Percentiles rank a stretch among this genome's conserved stretches.
phyloP scores from a whole-genome alignment of 2,329 filamentous ascomycete genomes.

The Calonectria leucothoes region DNA sequence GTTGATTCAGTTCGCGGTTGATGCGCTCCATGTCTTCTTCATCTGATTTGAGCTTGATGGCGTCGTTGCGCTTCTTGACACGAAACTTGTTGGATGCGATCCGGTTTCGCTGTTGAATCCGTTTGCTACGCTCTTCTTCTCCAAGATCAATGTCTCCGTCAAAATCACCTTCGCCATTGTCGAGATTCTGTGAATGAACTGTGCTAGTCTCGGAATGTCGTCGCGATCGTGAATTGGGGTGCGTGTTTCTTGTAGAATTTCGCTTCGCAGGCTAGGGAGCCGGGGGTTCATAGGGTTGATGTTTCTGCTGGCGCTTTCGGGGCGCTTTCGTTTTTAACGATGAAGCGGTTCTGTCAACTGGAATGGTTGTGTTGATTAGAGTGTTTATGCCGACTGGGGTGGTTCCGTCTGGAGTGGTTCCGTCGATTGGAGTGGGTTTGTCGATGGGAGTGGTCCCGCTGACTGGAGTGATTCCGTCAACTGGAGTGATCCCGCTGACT shows the following conservation, averaged over 20 bases:
- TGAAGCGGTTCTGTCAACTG: not conserved
- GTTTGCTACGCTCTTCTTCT: not conserved
- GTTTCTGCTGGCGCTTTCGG: not conserved
- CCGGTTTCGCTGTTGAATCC: slow-evolving; percentile 34
- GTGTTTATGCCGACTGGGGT: too few relatives aligned
- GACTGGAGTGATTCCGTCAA: too few relatives aligned
- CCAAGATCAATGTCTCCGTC: not conserved
- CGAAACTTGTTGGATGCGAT: slow-evolving; percentile 42
- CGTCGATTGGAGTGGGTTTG: not conserved
- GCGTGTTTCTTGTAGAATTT: not conserved
- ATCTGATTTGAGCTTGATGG: slow-evolving; percentile 22
- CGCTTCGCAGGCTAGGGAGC: not conserved
- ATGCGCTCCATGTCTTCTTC: slow-evolving; percentile 32
- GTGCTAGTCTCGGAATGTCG: not conserved
- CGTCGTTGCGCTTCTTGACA: slow-evolving; percentile 33
- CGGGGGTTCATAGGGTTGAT: not conserved
- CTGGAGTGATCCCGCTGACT: too few relatives aligned
- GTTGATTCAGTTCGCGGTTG: slow-evolving; percentile 22
- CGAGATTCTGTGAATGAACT: not conserved
- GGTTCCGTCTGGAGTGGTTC: not conserved
- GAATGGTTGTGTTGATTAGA: too few relatives aligned
- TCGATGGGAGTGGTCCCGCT: not conserved
- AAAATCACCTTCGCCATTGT: not conserved
- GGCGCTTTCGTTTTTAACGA: not conserved
- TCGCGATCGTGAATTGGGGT: not conserved